Conservation (phyloP, 2,329 filamentous ascomycete genomes). For the Acrocalymma vagum region DNA sequence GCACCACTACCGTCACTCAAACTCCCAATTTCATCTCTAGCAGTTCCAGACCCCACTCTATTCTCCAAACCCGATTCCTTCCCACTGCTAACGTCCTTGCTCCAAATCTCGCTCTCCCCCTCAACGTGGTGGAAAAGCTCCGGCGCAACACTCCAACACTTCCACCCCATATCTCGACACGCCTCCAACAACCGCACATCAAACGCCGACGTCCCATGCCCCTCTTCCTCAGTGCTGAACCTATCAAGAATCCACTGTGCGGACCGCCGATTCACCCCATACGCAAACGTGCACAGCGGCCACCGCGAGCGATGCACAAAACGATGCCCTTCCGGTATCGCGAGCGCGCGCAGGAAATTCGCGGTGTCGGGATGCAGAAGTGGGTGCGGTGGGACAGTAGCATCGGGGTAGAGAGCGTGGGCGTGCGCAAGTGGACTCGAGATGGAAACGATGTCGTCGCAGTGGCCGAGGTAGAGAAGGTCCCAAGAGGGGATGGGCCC, state of each 20-base stretch:
- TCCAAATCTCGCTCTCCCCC: conserved; percentile 43
- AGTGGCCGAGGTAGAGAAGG: conserved; percentile 52
- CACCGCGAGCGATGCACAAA: conserved; percentile 43
- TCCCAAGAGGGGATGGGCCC: conserved; percentile 41
- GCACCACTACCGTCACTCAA: conserved; percentile 10
- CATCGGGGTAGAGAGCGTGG: conserved; percentile 36
- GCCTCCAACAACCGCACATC: conserved; percentile 50
- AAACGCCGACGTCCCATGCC: conserved; percentile 38
- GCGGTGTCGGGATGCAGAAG: conserved; percentile 35
- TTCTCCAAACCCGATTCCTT: conserved; percentile 20
- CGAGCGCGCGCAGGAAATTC: conserved; percentile 33
- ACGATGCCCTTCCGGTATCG: conserved; percentile 33
- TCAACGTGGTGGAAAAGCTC: conserved; percentile 52
- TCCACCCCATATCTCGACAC: conserved; percentile 45
- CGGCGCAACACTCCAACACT: conserved; percentile 47
- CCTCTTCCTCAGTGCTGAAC: conserved; percentile 23
- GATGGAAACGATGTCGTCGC: conserved; percentile 43
- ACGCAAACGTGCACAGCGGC: conserved; percentile 53
- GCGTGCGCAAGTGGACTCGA: conserved; percentile 21
- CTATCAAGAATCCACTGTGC: conserved; percentile 38
- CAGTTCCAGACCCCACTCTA: too few relatives aligned
- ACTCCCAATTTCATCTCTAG: too few relatives aligned
- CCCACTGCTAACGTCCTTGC: too few relatives aligned
- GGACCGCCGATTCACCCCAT: conserved; percentile 44
- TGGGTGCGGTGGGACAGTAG: conserved; percentile 31